Evolutionary conservation across 306 rosid genomes (phyloP), one percentile per base, ranked within the genome.

Genomic region (Lotus japonicus): DNA sequence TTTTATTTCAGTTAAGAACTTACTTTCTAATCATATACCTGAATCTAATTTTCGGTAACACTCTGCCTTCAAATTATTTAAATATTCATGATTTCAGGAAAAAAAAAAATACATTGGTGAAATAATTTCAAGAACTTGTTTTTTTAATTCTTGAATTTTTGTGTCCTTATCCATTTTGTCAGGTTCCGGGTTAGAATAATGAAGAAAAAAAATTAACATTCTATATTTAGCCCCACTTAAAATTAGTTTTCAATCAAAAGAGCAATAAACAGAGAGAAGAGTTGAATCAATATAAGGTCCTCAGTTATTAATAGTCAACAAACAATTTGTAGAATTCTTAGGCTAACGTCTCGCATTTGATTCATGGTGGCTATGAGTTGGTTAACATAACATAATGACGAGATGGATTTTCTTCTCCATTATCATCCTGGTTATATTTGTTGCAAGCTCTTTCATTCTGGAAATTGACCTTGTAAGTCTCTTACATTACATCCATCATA

Each of bases 381-480:
- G 48, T 78, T 66, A 42, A 4, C 74, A 78, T 51, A 14, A 78
- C 74, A 78, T 51, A 19, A 78, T 78, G 82, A 66, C 58, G 60
- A 72, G 53, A 50, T 66, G 82, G 78, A 16, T 66, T 44, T 12
- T 49, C 74, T 60, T 51, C 74, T 52, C 57, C 74, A 51, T 66
- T 49, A n/a, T 31, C 74, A 31, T 52, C 48, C 18, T 78, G 21
- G 0, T 71, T 72, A 0, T 51, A 0, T 78, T 66, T 72, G 73
- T 72, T 72, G 19, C 78, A 41, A 72, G 9, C 59, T 10, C 58
- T 53, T 72, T 58, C 26, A 9, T 72, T 19, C 61, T 72, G 59
- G 71, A 72, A 78, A 41, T 36, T 58, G 75, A 72, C 45, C 66
- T 78, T 51, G 82, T 78, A 78, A 78, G 82, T 72, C 11, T 56